Base-by-base conservation (phyloP, 441 rosid species). In the Bocquillonia castaneifolia region DNA sequence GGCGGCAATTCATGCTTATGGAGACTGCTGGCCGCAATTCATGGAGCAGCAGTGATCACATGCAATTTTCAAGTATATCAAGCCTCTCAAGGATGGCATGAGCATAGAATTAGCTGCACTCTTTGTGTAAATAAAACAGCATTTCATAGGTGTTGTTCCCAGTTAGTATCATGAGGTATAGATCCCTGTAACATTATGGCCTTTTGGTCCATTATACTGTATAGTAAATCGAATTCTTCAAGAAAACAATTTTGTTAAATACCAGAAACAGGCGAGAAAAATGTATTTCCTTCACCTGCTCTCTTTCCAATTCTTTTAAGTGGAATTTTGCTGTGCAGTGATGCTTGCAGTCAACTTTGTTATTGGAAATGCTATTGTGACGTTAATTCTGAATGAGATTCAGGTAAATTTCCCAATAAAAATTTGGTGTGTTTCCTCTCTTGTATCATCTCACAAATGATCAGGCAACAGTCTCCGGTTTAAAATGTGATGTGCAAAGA, bases 51-150 rank as follows among this genome's bases (percentile, higher is more conserved):
- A 25, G 50, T 66, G 64, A 32, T 62, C 59, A 58, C 56, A 59
- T 59, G 47, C 63, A 23, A 34, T 44, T 54, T 54, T 64, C 52
- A 60, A 71, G 72, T 0, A 42, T 55, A 53, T 47, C 62, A 23
- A 62, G 75, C 66, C 54, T 60, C 57, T 48, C 39, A 44, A 51
- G 68, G 60, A 52, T 52, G 67, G 40, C 70, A 52, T 55, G 36
- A 68, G 50, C 75, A 60, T 66, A 63, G 76, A 63, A 32, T 72
- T 84, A 75, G 81, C 73, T 75, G 57, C 47, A n/a, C n/a, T 22
- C 47, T 67, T 69, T 57, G 68, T 85, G 90, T 88, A 84, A 72
- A 90, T 85, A 81, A 74, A 75, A 71, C 53, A 48, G 69, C 59
- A 67, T 67, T 66, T 71, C 42, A 66, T 62, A 58, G 70, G 73